Conservation (phyloP, 345 rosid genomes). For the Citrus trifoliata region DNA sequence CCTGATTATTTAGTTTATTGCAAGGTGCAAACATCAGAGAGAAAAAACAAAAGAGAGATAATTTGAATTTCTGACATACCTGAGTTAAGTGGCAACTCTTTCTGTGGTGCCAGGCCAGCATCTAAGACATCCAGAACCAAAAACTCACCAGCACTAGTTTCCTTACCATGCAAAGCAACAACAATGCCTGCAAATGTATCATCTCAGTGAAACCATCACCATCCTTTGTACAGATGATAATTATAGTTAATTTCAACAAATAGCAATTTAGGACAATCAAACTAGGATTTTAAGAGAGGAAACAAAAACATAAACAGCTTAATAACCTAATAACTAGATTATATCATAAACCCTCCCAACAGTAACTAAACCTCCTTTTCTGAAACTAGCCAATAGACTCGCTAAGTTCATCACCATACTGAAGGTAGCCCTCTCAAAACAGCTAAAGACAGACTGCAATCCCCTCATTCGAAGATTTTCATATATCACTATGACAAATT, state of each 20-base stretch:
- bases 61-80: slow-evolving; percentile 32
- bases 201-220: slow-evolving; percentile 14
- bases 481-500: background rate
- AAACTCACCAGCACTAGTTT: slow-evolving; percentile 78
- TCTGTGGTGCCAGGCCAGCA: slow-evolving; percentile 87
- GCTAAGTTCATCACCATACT: background rate
- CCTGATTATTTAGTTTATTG: background rate
- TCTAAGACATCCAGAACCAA: slow-evolving; percentile 79
- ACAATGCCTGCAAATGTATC: slow-evolving; percentile 57
- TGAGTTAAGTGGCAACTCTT: slow-evolving; percentile 51
- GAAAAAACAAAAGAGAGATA: slow-evolving; percentile 13
- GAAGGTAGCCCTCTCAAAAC: background rate
- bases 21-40: slow-evolving; percentile 9
- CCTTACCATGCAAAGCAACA: slow-evolving; percentile 85
- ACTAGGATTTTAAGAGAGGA: background rate
- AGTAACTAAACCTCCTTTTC: background rate
- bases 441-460: background rate
- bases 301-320: background rate
- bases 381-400: background rate
- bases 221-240: slow-evolving; percentile 6
- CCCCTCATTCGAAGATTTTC: background rate
- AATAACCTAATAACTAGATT: background rate
- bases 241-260: background rate
- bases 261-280: background rate
- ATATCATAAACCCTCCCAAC: background rate